These are phyloP conservation scores for Aspergillus terreus DNA, from an alignment of 2,329 filamentous ascomycete species.

Conservation along the genomic window DNA sequence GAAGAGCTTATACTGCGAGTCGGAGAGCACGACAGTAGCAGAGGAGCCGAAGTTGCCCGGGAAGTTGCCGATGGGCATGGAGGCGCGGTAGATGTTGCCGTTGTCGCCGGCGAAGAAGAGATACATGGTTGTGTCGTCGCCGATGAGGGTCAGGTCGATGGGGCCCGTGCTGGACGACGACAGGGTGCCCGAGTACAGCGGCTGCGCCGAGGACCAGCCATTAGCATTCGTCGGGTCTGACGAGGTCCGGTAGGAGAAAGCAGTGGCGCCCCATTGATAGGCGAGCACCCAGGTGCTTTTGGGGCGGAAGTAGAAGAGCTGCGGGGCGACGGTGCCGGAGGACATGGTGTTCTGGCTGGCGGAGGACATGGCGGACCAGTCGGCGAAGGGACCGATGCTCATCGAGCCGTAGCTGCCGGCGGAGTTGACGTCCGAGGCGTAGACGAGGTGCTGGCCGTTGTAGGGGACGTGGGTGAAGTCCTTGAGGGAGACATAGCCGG, in stretches of 20 bases:
- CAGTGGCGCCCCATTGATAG: conserved; percentile 58
- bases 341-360: conserved; percentile 53
- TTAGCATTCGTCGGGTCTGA: conserved; percentile 55
- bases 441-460: neutral
- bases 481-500: neutral
- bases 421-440: neutral
- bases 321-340: conserved; percentile 52
- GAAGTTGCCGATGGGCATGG: conserved; percentile 61
- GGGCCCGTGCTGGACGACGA: conserved; percentile 44
- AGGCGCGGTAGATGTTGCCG: conserved; percentile 61
- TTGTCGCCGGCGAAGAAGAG: conserved; percentile 67
- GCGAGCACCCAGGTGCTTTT: conserved; percentile 61
- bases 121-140: conserved; percentile 60
- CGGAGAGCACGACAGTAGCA: conserved; percentile 50
- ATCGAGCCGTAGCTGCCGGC: neutral
- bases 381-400: conserved; percentile 36
- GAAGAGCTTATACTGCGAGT: conserved; percentile 56
- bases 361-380: conserved; percentile 51
- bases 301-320: conserved; percentile 60
- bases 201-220: conserved; percentile 52
- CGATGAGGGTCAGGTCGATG: conserved; percentile 64
- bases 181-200: conserved; percentile 52
- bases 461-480: neutral
- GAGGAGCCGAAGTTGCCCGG: conserved; percentile 56
- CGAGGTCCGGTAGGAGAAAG: conserved; percentile 60